phyloP scores from a whole-genome alignment of 441 rosid genomes.

The Monsonia emarginata region DNA sequence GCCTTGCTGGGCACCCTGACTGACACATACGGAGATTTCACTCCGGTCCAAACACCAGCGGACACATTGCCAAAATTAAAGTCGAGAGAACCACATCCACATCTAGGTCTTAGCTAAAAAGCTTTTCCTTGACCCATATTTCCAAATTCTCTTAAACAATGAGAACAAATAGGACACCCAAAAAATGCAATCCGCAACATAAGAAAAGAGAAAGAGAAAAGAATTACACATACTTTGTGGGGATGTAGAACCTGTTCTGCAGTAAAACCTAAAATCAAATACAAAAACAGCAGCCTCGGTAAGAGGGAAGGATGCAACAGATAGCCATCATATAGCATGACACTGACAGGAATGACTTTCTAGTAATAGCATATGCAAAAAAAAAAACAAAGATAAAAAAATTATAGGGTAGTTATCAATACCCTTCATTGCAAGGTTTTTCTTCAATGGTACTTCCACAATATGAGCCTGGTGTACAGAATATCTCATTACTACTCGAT shows the following conservation, averaged over 20 bases:
- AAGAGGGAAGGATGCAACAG: too few species aligned
- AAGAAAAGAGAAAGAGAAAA: neutral
- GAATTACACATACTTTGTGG: conserved; percentile 45
- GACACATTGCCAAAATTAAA: neutral
- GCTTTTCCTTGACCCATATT: neutral
- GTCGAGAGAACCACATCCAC: neutral
- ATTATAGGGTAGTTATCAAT: conserved; percentile 19
- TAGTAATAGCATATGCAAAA: neutral
- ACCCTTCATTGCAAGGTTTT: conserved; percentile 68
- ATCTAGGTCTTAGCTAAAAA: neutral
- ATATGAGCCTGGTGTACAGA: conserved; percentile 77
- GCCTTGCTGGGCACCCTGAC: neutral
- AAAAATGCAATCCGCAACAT: neutral
- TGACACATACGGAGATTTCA: neutral
- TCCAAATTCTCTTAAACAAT: neutral
- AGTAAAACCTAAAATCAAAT: conserved; percentile 57
- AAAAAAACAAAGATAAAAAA: neutral
- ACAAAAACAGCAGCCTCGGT: conserved; percentile 13
- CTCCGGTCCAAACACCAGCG: neutral
- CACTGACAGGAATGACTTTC: neutral
- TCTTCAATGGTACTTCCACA: conserved; percentile 57
- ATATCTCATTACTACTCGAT: conserved; percentile 45
- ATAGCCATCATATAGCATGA: neutral
- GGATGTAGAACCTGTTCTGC: conserved; percentile 76
- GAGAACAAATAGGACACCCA: neutral